Base-by-base conservation (phyloP, 441 rosid genomes). In the Hura crepitans region DNA sequence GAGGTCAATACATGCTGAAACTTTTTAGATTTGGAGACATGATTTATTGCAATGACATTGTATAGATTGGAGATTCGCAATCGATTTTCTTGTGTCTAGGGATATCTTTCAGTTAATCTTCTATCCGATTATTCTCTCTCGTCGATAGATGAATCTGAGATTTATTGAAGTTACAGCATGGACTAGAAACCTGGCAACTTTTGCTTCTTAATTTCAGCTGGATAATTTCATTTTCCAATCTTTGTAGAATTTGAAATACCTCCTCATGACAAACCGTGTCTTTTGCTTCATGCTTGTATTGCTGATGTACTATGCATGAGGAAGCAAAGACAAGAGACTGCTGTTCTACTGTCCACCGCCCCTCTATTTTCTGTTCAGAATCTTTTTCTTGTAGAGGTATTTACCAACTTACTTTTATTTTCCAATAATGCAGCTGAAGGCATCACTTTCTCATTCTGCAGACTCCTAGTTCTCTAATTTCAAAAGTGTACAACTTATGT, bases 381-480 rank as follows among this genome's bases (percentile, higher is more conserved):
- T 15, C 51, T 65, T 39, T 27, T 27, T 13, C 18, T 20, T 61
- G 45, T 61, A 37, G 31, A 61, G n/a, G 31, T 3, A 6, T 51
- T 18, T 68, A 57, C 14, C 12, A 9, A 46, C 30, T 46, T 42
- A 57, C 22, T 20, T 50, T 22, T 70, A 20, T 12, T 27, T 58
- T 65, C n/a, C 68, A 35, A 31, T 59, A 23, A 12, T 62, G 72
- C 75, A 61, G 75, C 13, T 13, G 30, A 30, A 45, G 54, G 18
- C 10, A 37, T 65, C 35, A 31, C 30, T n/a, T 33, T 25, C 12
- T 58, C 22, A 58, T 69, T 22, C 30, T 15, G 18, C 14, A 35
- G 43, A 53, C 49, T 46, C 43, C 30, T 27, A 62, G 22, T 18
- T 62, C 6, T 71, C 9, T 57, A 7, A 27, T 27, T 28, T 18